Evolutionary conservation across 2,329 filamentous ascomycete species (phyloP).

Genomic region (Paecilomyces niveus): DNA sequence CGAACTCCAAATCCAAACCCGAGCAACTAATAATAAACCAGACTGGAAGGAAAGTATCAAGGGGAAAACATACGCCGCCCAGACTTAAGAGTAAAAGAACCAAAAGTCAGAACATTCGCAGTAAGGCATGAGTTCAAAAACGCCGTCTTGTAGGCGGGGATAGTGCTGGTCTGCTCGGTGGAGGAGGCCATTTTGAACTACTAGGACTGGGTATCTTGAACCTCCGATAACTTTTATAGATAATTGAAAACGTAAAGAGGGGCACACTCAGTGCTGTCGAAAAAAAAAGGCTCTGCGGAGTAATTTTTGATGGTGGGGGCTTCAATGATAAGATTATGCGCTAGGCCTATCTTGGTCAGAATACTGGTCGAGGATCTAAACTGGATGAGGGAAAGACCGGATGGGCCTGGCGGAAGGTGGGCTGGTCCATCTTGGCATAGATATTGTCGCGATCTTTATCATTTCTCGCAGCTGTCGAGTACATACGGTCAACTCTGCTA

Average conservation of each 20-base stretch:
- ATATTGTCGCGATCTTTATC: not conserved
- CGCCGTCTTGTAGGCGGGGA: conserved; percentile 8
- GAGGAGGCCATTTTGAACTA: not conserved
- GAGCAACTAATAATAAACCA: too few relatives aligned
- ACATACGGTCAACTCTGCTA: too few relatives aligned
- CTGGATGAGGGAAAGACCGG: not conserved
- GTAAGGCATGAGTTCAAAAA: conserved; percentile 14
- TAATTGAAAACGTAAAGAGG: not conserved
- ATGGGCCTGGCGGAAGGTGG: not conserved
- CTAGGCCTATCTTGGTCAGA: not conserved
- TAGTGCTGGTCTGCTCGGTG: not conserved
- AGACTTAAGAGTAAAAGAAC: conserved; percentile 9
- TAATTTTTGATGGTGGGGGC: not conserved
- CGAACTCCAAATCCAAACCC: not conserved
- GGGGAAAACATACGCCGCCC: not conserved
- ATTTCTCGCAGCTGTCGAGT: too few relatives aligned
- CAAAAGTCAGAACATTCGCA: conserved; percentile 16
- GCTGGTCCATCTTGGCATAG: not conserved
- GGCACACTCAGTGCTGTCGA: not conserved
- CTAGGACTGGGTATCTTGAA: too few relatives aligned
- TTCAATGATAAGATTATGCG: not conserved
- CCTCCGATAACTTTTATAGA: too few relatives aligned
- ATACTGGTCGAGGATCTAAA: too few relatives aligned
- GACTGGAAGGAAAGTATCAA: not conserved
- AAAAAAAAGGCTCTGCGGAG: not conserved